Conservation (phyloP, 768 basidiomycete genomes). For the Mycena alexandri region DNA sequence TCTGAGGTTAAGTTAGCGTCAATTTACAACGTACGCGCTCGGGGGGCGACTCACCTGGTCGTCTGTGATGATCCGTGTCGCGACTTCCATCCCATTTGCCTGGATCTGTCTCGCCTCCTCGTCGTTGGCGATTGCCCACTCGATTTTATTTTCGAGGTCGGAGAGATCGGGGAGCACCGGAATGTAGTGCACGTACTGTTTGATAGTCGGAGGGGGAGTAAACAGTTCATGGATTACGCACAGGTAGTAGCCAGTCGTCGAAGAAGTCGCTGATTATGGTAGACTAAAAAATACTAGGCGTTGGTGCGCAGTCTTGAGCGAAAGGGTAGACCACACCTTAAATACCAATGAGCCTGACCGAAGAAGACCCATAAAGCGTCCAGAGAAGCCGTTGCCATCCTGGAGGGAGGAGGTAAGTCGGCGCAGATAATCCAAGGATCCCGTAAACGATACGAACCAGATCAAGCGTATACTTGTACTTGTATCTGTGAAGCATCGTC, state of each 20-base stretch:
- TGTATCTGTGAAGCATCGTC: neutral
- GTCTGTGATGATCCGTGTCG: conserved; percentile 14
- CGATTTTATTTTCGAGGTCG: conserved; percentile 6
- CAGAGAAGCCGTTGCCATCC: conserved; percentile 13
- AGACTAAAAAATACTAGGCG: neutral
- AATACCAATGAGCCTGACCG: conserved; percentile 10
- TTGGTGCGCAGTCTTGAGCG: neutral
- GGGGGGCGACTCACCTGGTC: neutral
- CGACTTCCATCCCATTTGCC: conserved; percentile 12
- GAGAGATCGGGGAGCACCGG: conserved; percentile 7
- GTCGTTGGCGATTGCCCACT: conserved; percentile 13
- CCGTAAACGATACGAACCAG: neutral
- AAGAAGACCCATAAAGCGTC: neutral
- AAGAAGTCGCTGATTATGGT: conserved; percentile 6
- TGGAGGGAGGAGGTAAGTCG: neutral
- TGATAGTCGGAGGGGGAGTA: neutral
- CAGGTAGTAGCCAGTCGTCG: conserved; percentile 16
- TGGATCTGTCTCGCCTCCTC: conserved; percentile 16
- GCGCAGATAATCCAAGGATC: neutral
- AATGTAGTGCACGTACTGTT: conserved; percentile 12
- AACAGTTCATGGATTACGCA: neutral
- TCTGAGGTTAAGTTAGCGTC: neutral
- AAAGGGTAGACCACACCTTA: conserved; percentile 5
- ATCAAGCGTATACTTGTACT: conserved; percentile 12
- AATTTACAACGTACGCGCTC: neutral